Evolutionary conservation across 139 green algal species (phyloP).

Genomic region (Micromonas pusilla): DNA sequence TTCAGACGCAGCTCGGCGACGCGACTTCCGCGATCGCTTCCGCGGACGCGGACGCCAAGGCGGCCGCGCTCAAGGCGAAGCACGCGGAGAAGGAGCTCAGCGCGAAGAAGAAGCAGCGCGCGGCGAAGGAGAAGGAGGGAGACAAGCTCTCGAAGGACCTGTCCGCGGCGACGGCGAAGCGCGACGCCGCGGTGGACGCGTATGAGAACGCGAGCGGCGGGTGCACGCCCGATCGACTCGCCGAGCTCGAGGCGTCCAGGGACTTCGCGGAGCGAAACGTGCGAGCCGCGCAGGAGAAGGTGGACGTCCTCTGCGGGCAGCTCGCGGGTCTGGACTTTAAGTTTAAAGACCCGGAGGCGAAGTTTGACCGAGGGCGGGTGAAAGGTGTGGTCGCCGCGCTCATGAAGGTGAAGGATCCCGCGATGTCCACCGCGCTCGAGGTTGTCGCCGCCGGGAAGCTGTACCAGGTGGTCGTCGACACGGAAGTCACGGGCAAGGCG

Average conservation of each 20-base stretch:
- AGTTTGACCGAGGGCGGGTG: slow-evolving; percentile 46
- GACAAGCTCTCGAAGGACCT: slow-evolving; percentile 53
- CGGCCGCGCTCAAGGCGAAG: slow-evolving; percentile 57
- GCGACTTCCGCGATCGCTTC: slow-evolving; percentile 61
- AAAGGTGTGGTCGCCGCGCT: slow-evolving; percentile 75
- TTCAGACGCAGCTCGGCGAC: slow-evolving; percentile 64
- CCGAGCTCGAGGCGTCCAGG: not conserved
- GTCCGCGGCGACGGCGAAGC: slow-evolving; percentile 35
- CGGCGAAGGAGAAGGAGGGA: slow-evolving; percentile 69
- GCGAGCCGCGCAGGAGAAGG: not conserved
- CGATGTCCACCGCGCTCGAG: slow-evolving; percentile 75
- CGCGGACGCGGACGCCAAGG: slow-evolving; percentile 54
- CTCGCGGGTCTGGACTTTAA: slow-evolving; percentile 52
- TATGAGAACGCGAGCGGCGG: slow-evolving; percentile 19
- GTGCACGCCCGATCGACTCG: not conserved
- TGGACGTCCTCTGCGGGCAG: slow-evolving; percentile 23
- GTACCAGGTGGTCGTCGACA: slow-evolving; percentile 86
- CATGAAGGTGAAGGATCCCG: slow-evolving; percentile 63
- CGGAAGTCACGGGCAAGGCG: slow-evolving; percentile 72
- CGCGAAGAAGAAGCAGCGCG: slow-evolving; percentile 56
- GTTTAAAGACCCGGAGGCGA: slow-evolving; percentile 65
- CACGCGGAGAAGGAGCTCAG: slow-evolving; percentile 74
- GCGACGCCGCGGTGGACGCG: slow-evolving; percentile 45
- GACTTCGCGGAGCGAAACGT: not conserved
- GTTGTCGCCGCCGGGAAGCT: slow-evolving; percentile 89